A percentile compares a stretch with the other conserved stretches of the same genome.
Evolutionary conservation across 148 eudicot species (phyloP).

Genomic region (Beta vulgaris): DNA sequence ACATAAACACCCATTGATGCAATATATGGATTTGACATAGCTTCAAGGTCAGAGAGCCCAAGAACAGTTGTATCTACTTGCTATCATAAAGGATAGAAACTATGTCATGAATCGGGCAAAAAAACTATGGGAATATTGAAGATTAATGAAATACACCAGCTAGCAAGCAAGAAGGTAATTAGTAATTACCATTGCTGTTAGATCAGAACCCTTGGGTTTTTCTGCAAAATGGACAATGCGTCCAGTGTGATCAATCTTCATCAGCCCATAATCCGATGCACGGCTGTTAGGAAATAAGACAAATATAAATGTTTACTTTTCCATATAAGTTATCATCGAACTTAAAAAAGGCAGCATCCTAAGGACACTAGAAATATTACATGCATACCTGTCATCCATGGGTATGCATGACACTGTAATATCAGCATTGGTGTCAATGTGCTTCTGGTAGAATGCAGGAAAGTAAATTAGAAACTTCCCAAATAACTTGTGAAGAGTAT

Average conservation of each 20-base stretch:
- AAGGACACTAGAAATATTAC: too few relatives aligned
- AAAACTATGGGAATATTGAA: too few relatives aligned
- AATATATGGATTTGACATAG: constrained; percentile 50
- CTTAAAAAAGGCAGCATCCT: too few relatives aligned
- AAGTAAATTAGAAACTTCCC: background rate
- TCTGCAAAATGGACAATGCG: constrained; percentile 70
- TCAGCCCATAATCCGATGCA: constrained; percentile 59
- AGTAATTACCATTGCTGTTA: constrained; percentile 59
- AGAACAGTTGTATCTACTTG: constrained; percentile 68
- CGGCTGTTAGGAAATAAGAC: constrained; percentile 31
- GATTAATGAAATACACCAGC: too few relatives aligned
- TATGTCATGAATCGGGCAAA: too few relatives aligned
- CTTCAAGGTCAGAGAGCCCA: constrained; percentile 55
- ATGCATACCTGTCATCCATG: constrained; percentile 74
- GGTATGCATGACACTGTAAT: constrained; percentile 96
- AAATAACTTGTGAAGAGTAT: background rate
- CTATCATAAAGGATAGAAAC: constrained; percentile 32
- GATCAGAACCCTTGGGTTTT: constrained; percentile 77
- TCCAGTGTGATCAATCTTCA: constrained; percentile 74
- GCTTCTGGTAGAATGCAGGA: constrained; percentile 48
- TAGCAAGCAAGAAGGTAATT: background rate
- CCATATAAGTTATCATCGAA: too few relatives aligned
- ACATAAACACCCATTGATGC: constrained; percentile 90
- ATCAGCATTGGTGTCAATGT: constrained; percentile 80
- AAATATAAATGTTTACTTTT: background rate